A percentile compares a stretch with the other conserved stretches of the same genome.
Conservation (phyloP, 495 filamentous ascomycete species). For the Aspergillus ostianus region DNA sequence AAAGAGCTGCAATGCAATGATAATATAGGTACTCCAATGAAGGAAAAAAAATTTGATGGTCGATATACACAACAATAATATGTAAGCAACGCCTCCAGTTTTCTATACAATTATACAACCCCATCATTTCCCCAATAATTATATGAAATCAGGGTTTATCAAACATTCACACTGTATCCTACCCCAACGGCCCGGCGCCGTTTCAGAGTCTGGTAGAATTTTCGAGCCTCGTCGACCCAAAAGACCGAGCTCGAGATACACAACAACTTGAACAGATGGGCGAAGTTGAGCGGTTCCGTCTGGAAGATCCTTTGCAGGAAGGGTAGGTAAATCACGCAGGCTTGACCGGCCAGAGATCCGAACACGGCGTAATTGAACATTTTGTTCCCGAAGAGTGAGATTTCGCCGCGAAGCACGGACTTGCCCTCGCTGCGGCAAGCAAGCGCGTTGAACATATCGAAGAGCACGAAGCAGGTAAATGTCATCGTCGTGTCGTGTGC, state of each 20-base stretch:
- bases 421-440: slow-evolving; percentile 91
- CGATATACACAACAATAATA: background rate
- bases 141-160: slow-evolving; percentile 6
- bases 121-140: background rate
- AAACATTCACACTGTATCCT: slow-evolving; percentile 48
- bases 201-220: slow-evolving; percentile 52
- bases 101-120: background rate
- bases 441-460: slow-evolving; percentile 98
- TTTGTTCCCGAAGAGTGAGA: slow-evolving; percentile 76
- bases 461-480: slow-evolving; percentile 96
- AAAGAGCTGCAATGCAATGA: background rate
- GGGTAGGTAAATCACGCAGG: slow-evolving; percentile 89
- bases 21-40: background rate
- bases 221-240: slow-evolving; percentile 89
- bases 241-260: slow-evolving; percentile 83
- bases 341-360: slow-evolving; percentile 77
- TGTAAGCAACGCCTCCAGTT: background rate
- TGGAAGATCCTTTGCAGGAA: slow-evolving; percentile 92
- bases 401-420: slow-evolving; percentile 80
- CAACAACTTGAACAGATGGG: slow-evolving; percentile 70
- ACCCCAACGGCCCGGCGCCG: slow-evolving; percentile 36
- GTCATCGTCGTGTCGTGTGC: slow-evolving; percentile 98
- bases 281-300: slow-evolving; percentile 76
- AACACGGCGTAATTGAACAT: slow-evolving; percentile 96
- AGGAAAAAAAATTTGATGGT: background rate